Percentiles rank a stretch among this genome's conserved stretches.
Conservation (phyloP, 352 stramenopile species). For the Peronospora belbahrii region DNA sequence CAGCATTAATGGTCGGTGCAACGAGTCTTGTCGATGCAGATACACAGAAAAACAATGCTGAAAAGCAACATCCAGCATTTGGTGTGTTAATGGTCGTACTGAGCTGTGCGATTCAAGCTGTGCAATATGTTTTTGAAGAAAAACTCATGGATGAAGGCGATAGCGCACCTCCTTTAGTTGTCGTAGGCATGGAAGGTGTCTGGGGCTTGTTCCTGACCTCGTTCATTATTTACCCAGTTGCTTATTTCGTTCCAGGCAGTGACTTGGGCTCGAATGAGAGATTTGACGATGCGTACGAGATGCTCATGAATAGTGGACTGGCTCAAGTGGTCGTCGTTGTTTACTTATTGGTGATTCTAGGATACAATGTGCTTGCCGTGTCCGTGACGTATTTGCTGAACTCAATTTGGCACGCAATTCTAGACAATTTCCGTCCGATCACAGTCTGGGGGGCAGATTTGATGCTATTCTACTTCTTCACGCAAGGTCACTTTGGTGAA, state of each 20-base stretch:
- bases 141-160: constrained; percentile 94
- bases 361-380: constrained; percentile 96
- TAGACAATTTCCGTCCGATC: constrained; percentile 96
- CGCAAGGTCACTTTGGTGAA: constrained; percentile 87
- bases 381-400: constrained; percentile 94
- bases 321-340: constrained; percentile 66
- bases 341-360: constrained; percentile 91
- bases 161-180: constrained; percentile 88
- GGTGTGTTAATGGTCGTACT: constrained; percentile 92
- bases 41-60: constrained; percentile 51
- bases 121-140: constrained; percentile 97
- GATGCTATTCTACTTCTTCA: constrained; percentile 94
- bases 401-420: constrained; percentile 96
- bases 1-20: constrained; percentile 88
- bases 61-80: constrained; percentile 67
- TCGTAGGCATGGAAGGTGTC: constrained; percentile 93
- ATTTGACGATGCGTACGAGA: constrained; percentile 72
- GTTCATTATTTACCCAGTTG: constrained; percentile 91
- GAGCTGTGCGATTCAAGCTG: constrained; percentile 90
- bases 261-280: constrained; percentile 93
- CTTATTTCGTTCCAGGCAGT: constrained; percentile 84
- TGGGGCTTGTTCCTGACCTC: constrained; percentile 93
- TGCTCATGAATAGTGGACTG: constrained; percentile 59
- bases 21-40: constrained; percentile 87
- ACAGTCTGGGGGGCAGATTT: constrained; percentile 94